These are phyloP conservation scores for Saccharomycopsis capsularis DNA, from an alignment of 805 yeast species.

Conservation along the genomic window DNA sequence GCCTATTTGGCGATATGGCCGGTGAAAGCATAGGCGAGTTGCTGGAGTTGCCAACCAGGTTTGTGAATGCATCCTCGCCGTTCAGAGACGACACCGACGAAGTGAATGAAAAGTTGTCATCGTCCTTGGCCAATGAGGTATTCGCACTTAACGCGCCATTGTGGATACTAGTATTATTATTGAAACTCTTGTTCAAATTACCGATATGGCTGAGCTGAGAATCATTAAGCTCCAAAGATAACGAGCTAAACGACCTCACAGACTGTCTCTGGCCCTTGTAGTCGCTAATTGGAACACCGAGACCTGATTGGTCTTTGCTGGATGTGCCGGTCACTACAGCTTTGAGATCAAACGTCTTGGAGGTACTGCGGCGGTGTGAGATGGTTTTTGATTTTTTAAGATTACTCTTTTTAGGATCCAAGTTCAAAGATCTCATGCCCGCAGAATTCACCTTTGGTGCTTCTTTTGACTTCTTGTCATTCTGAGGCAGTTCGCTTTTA, in stretches of 20 bases:
- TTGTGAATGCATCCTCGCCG: conserved; percentile 2
- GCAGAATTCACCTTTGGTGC: conserved; percentile 6
- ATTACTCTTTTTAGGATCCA: conserved; percentile 7
- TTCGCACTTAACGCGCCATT: too few relatives aligned
- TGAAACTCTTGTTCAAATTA: too few relatives aligned
- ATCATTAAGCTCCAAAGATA: neutral
- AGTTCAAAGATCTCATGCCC: conserved; percentile 17
- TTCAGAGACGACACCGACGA: conserved; percentile 7
- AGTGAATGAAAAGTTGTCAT: conserved; percentile 4
- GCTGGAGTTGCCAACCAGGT: neutral
- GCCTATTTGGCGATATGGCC: conserved; percentile 22
- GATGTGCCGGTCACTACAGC: conserved; percentile 3
- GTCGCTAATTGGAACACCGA: too few relatives aligned
- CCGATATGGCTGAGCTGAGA: neutral
- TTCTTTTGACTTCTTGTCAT: neutral
- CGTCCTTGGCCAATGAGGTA: conserved; percentile 1
- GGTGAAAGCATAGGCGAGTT: conserved; percentile 5
- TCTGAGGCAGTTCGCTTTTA: too few relatives aligned
- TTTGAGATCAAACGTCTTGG: conserved; percentile 11
- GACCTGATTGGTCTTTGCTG: neutral
- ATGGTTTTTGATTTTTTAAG: conserved; percentile 9
- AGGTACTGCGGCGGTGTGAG: conserved; percentile 10
- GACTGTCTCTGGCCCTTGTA: conserved; percentile 5
- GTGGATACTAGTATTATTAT: too few relatives aligned
- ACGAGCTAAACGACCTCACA: conserved; percentile 7